Evolutionary conservation across 129 eudicot genomes (phyloP).

Genomic region (Oenanthe sinensis): DNA sequence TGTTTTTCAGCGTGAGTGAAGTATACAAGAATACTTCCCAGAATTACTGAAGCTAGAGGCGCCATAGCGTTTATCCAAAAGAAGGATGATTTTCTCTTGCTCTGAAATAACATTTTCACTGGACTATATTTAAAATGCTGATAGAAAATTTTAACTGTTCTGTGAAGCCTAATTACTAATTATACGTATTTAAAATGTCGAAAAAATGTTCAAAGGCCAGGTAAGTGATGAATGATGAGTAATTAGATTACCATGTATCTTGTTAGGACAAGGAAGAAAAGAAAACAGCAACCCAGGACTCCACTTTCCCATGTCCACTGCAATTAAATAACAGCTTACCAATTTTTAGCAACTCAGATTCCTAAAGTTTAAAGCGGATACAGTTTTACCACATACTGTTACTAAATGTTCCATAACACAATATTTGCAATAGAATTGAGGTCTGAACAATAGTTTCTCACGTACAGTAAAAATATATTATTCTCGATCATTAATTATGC

Average conservation of each 20-base stretch:
- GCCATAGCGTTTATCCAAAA: constrained; percentile 96
- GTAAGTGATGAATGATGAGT: neutral
- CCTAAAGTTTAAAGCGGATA: no score
- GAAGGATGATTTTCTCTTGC: constrained; percentile 58
- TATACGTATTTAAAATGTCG: no score
- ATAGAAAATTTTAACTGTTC: no score
- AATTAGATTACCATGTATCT: constrained; percentile 22
- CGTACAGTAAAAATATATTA: no score
- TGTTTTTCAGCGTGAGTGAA: constrained; percentile 87
- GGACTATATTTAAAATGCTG: neutral
- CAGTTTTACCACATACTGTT: no score
- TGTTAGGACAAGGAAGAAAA: constrained; percentile 64
- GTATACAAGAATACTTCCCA: constrained; percentile 74
- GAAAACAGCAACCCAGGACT: constrained; percentile 66
- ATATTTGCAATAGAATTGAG: no score
- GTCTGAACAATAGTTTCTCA: no score
- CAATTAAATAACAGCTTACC: constrained; percentile 6
- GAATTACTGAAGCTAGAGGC: constrained; percentile 70
- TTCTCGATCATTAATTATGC: no score
- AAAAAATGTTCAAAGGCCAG: no score
- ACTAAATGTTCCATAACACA: no score
- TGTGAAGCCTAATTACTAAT: no score
- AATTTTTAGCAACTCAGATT: neutral
- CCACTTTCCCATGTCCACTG: constrained; percentile 99
- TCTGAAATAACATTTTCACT: constrained; percentile 31